Conservation (phyloP, 441 rosid genomes). For the Populus hybrid region DNA sequence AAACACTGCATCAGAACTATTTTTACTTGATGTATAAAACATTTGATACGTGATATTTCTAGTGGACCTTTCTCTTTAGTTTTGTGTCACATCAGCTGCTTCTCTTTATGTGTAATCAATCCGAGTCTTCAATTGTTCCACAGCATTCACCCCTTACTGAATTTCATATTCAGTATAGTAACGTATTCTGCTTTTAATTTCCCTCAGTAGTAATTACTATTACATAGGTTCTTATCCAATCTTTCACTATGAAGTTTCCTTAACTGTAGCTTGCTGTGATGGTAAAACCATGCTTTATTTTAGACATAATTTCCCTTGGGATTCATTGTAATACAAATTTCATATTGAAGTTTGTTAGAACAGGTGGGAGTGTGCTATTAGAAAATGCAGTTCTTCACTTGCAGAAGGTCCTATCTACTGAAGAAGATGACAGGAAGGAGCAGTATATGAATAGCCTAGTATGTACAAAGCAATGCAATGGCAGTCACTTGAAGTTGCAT, state of each 20-base stretch:
- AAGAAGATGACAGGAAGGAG: conserved; percentile 51
- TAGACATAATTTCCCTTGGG: background rate
- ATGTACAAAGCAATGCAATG: conserved; percentile 53
- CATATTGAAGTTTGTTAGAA: conserved; percentile 69
- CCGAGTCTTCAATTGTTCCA: background rate
- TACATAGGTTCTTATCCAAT: background rate
- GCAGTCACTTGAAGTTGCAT: conserved; percentile 39
- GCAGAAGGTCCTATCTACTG: conserved; percentile 48
- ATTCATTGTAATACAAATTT: conserved; percentile 22
- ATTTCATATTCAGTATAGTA: background rate
- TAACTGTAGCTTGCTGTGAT: background rate
- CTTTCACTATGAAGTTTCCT: background rate
- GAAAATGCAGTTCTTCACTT: conserved; percentile 60
- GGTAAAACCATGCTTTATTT: background rate
- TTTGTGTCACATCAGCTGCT: background rate
- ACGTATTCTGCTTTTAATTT: background rate
- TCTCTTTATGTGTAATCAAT: background rate
- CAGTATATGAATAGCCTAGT: conserved; percentile 51
- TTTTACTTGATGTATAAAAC: background rate
- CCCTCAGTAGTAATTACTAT: background rate
- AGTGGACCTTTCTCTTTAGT: background rate
- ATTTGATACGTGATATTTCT: background rate
- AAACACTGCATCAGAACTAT: background rate
- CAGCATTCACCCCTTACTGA: background rate
- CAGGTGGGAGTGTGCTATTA: conserved; percentile 66